phyloP scores from a whole-genome alignment of 495 filamentous ascomycete species.

The Lasiosphaeris hirsuta region DNA sequence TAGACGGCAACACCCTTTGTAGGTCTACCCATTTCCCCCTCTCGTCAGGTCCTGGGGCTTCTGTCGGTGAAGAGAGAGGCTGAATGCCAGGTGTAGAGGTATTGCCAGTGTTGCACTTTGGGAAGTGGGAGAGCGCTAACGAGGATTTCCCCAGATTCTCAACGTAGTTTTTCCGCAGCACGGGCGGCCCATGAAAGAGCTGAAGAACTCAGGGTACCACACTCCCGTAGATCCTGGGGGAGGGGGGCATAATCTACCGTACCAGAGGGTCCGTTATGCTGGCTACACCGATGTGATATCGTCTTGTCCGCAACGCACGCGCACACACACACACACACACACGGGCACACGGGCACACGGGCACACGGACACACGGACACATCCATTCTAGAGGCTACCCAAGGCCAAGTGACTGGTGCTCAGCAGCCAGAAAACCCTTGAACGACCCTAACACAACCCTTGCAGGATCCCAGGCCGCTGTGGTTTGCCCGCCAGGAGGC shows the following conservation, averaged over 20 bases:
- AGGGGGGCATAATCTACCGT: neutral
- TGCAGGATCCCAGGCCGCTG: neutral
- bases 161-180: too few species aligned
- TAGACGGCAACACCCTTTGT: too few species aligned
- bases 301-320: conserved; percentile 12
- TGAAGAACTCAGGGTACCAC: neutral
- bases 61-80: too few species aligned
- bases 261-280: neutral
- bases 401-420: neutral
- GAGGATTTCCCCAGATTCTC: too few species aligned
- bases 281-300: conserved; percentile 8
- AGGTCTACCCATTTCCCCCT: too few species aligned
- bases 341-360: conserved; percentile 11
- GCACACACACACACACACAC: conserved; percentile 8
- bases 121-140: too few species aligned
- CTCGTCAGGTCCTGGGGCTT: too few species aligned
- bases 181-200: too few species aligned
- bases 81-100: too few species aligned
- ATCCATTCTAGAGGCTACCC: neutral
- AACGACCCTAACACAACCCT: neutral
- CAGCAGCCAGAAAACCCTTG: neutral
- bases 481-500: neutral
- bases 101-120: too few species aligned
- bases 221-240: neutral
- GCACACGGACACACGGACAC: conserved; percentile 13